phyloP scores from a whole-genome alignment of 345 rosid genomes.

The Firmiana major region DNA sequence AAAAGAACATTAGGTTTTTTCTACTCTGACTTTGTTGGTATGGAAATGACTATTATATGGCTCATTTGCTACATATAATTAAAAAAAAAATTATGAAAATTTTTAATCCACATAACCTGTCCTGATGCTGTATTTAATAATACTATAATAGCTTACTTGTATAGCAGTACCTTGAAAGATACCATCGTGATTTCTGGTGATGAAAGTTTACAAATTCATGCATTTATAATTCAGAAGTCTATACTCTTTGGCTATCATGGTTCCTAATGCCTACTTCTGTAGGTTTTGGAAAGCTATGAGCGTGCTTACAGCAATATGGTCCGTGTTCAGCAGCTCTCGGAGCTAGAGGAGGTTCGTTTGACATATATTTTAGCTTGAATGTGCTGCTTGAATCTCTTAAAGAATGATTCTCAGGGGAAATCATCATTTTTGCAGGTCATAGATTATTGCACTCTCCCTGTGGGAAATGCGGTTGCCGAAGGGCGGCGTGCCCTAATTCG shows the following conservation, averaged over 20 bases:
- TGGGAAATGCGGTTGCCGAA: conserved; percentile 69
- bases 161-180: not conserved
- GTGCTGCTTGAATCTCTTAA: not conserved
- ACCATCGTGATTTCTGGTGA: not conserved
- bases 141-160: not conserved
- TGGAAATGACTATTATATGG: not conserved
- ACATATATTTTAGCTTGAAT: conserved; percentile 4
- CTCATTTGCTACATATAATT: not conserved
- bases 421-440: conserved; percentile 56
- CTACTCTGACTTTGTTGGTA: not conserved
- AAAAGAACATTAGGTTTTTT: not conserved
- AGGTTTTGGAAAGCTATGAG: conserved; percentile 98
- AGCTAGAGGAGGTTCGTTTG: conserved; percentile 84
- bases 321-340: conserved; percentile 97
- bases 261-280: conserved; percentile 14
- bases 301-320: conserved; percentile 98
- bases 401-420: not conserved
- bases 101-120: not conserved
- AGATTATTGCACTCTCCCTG: conserved; percentile 88
- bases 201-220: not conserved
- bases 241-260: conserved; percentile 1
- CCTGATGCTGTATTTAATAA: not conserved
- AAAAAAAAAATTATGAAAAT: not conserved
- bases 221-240: not conserved
- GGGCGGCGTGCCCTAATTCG: conserved; percentile 85